Percentiles rank a stretch among this genome's conserved stretches.
phyloP scores from a whole-genome alignment of 345 rosid species.

The Gossypium ekmanianum region DNA sequence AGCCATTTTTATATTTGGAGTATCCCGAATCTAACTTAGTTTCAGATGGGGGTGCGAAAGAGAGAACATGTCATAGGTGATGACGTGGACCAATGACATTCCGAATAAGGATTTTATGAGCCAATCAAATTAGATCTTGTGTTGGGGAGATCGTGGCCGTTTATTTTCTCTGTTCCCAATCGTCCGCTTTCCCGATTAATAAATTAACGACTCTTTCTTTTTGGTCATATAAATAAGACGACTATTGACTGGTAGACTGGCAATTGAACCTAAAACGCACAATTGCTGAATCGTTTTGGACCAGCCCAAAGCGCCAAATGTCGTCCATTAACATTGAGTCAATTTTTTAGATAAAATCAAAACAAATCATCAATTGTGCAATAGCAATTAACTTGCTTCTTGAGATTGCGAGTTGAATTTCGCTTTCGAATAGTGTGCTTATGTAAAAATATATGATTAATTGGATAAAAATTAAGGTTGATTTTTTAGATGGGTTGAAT shows the following conservation, averaged over 20 bases:
- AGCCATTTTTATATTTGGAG: neutral
- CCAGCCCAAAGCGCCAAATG: neutral
- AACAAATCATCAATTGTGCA: no score
- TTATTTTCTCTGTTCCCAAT: neutral
- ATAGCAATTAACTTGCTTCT: no score
- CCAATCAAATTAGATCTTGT: conserved; percentile 43
- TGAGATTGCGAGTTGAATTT: no score
- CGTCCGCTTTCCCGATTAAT: neutral
- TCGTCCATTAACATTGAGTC: no score
- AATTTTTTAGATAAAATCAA: no score
- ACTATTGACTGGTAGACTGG: neutral
- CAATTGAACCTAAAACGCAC: neutral
- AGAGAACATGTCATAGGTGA: conserved; percentile 38
- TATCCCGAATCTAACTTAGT: conserved; percentile 5
- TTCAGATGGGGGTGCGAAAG: neutral
- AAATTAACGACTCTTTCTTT: no score
- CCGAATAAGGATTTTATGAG: neutral
- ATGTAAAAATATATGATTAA: no score
- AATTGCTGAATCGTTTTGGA: neutral
- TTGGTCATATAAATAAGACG: neutral
- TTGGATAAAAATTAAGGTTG: no score
- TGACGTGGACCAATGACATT: conserved; percentile 77
- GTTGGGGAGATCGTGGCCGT: conserved; percentile 48
- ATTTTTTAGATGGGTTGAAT: fast-evolving
- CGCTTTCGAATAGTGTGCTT: no score